Evolutionary conservation across 140 eudicot species (phyloP), one percentile per base, ranked within the genome.

Genomic region (Oenanthe javanica): DNA sequence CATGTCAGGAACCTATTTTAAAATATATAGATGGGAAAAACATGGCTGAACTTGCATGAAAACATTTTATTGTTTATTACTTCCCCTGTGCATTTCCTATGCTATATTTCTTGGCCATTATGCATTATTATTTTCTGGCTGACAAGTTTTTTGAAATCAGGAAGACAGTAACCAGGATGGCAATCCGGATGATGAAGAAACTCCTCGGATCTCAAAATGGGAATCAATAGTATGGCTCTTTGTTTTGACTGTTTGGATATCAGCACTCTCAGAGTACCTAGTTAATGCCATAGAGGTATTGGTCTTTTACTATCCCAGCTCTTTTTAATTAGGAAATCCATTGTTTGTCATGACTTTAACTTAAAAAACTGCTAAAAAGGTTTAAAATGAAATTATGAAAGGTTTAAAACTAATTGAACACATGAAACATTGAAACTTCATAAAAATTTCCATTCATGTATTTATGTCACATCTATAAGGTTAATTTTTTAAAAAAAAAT

Each of bases 201-300:
- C 79, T 27, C 88, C 88, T 31, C 84, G 77, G 66, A 85, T 87
- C 52, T 82, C 88, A 74, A 87, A 84, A 77, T 70, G 86, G 86
- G 90, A 87, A 80, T 87, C 90, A 6, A 47, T 87, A 8, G 47
- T 87, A 31, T 87, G 90, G 90, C 84, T 87, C 45, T 85, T 80
- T 10, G 49, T 87, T 82, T 84, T 87, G 84, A 84, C 90, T 80
- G 72, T 81, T 40, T 82, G 83, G 74, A 87, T 87, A 79, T 84
- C 88, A 57, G 79, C 80, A 71, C 88, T 87, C 75, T 87, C 90
- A 3, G 86, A 84, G 67, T 87, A 87, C 64, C 79, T 87, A 79
- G 88, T 87, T 79, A 84, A 84, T 64, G 88, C 90, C 27, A 84
- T 87, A 71, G 88, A 87, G 90, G 90, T 87, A 73, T 61, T 12